These are phyloP conservation scores for Geotrichum australiense DNA, from an alignment of 1,139 yeast species.

Conservation along the genomic window DNA sequence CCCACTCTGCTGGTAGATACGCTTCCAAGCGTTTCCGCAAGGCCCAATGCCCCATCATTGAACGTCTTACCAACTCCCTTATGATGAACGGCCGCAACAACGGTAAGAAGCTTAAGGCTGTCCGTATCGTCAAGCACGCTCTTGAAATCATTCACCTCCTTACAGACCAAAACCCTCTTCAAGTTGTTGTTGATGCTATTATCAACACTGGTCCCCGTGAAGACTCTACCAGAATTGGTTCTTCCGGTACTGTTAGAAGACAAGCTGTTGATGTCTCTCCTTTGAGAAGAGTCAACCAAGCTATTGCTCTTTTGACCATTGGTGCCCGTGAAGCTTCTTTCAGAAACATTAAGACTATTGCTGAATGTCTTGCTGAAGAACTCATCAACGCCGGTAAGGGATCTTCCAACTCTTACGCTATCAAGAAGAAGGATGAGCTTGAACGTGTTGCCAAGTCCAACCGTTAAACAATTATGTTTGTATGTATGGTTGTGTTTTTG, in stretches of 20 bases:
- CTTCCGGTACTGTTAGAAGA: slow-evolving; percentile 99
- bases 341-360: slow-evolving; percentile 99
- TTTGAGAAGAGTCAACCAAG: slow-evolving; percentile 99
- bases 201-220: slow-evolving; percentile 99
- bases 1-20: slow-evolving; percentile 99
- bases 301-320: slow-evolving; percentile 93
- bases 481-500: slow-evolving; percentile 13
- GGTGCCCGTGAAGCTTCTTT: slow-evolving; percentile 99
- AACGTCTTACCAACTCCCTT: slow-evolving; percentile 98
- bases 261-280: slow-evolving; percentile 99
- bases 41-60: slow-evolving; percentile 99
- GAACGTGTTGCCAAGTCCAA: slow-evolving; percentile 99
- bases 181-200: slow-evolving; percentile 98
- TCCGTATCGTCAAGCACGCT: slow-evolving; percentile 98
- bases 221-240: slow-evolving; percentile 99
- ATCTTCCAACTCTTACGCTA: slow-evolving; percentile 99
- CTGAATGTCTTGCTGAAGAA: slow-evolving; percentile 99
- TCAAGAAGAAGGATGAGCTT: slow-evolving; percentile 99
- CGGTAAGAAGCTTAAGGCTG: slow-evolving; percentile 99
- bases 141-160: slow-evolving; percentile 95
- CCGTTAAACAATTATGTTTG: slow-evolving; percentile 60
- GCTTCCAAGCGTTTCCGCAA: slow-evolving; percentile 99
- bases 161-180: slow-evolving; percentile 99
- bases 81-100: slow-evolving; percentile 99
- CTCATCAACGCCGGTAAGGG: slow-evolving; percentile 99